Percentiles rank a stretch among this genome's conserved stretches.
phyloP scores from a whole-genome alignment of 2,329 filamentous ascomycete genomes.

The Venturia pyrina region DNA sequence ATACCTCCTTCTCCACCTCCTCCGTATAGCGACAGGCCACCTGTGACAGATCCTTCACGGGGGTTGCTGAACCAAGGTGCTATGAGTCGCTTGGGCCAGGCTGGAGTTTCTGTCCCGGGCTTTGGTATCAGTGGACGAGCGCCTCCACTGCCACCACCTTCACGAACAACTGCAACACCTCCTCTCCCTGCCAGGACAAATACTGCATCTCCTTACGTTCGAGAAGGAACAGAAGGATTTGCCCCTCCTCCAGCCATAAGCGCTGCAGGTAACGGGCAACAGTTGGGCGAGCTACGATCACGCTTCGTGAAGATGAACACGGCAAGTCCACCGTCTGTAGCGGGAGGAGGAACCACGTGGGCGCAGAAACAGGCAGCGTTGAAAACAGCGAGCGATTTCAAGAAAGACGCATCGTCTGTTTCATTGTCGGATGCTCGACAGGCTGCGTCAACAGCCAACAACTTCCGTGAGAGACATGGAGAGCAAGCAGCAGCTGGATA shows the following conservation, averaged over 20 bases:
- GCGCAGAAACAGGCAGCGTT: conserved; percentile 53
- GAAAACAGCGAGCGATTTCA: conserved; percentile 49
- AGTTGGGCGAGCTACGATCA: conserved; percentile 57
- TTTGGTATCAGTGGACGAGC: conserved; percentile 57
- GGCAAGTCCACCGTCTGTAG: not conserved
- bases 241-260: conserved; percentile 6
- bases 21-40: conserved; percentile 35
- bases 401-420: conserved; percentile 51
- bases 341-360: conserved; percentile 47
- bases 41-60: conserved; percentile 23
- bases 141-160: conserved; percentile 19
- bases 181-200: conserved; percentile 22
- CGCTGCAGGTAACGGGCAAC: conserved; percentile 22
- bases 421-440: conserved; percentile 48
- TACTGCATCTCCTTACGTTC: conserved; percentile 13
- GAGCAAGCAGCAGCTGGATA: conserved; percentile 55
- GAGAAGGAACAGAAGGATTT: not conserved
- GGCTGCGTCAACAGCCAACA: conserved; percentile 52
- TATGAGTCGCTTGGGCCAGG: conserved; percentile 55
- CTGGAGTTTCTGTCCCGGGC: conserved; percentile 69
- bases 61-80: conserved; percentile 48
- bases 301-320: conserved; percentile 37
- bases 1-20: conserved; percentile 34
- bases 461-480: conserved; percentile 60
- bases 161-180: conserved; percentile 12